Conservation (phyloP, 192 early-diverging fungal species). For the Entophlyctis helioformis region DNA sequence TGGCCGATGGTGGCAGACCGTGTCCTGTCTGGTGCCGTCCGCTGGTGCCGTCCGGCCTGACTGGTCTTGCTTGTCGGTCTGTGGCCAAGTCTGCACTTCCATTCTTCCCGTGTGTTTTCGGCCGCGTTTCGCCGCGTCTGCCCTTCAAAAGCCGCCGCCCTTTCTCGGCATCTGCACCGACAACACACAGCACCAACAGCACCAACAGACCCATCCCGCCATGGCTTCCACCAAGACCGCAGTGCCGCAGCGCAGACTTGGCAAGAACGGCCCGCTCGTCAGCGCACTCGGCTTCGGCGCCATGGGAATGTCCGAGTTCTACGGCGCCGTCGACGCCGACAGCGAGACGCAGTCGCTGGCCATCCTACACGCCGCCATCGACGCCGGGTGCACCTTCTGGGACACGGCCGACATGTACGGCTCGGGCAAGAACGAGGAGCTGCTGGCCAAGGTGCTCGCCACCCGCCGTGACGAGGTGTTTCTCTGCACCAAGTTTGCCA, state of each 20-base stretch:
- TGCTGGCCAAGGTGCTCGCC: constrained; percentile 37
- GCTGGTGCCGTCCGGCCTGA: too few relatives aligned
- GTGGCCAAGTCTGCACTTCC: too few relatives aligned
- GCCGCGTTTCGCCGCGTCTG: too few relatives aligned
- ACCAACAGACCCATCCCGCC: too few relatives aligned
- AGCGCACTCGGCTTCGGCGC: constrained; percentile 25
- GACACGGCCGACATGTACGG: constrained; percentile 50
- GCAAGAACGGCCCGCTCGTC: constrained; percentile 23
- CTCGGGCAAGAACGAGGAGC: constrained; percentile 43
- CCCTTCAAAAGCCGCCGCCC: too few relatives aligned
- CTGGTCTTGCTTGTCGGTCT: too few relatives aligned
- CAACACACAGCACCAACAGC: too few relatives aligned
- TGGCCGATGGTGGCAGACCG: too few relatives aligned
- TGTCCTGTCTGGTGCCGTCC: too few relatives aligned
- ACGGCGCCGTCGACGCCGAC: constrained; percentile 18
- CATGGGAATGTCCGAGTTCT: constrained; percentile 31
- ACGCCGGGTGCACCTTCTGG: constrained; percentile 41
- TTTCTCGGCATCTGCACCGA: too few relatives aligned
- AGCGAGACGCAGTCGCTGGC: constrained; percentile 10
- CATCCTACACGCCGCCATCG: constrained; percentile 32
- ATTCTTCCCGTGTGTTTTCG: too few relatives aligned
- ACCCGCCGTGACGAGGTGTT: constrained; percentile 37
- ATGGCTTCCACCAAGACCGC: too few relatives aligned
- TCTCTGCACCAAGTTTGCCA: constrained; percentile 46
- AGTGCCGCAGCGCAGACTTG: constrained; percentile 15